Evolutionary conservation across 345 rosid species (phyloP), one percentile per base, ranked within the genome.

Genomic region (Litchi chinensis): DNA sequence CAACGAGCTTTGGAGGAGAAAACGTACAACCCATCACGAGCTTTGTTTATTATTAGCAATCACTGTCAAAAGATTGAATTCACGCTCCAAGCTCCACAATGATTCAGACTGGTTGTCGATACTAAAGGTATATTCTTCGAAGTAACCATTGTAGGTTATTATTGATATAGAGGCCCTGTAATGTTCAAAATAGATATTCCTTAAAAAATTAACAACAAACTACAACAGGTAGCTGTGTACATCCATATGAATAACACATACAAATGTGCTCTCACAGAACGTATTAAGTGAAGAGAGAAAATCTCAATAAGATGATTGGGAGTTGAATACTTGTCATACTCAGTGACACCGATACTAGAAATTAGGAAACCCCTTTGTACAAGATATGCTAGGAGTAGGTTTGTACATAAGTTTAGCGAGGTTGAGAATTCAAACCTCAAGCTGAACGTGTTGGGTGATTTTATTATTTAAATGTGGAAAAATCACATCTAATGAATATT

Each of bases 71-170:
- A 89, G 93, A 82, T 87, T 95, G 64, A 88, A 86, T 82, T 92
- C 92, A 4, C 88, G 92, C 69, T 92, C 94, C 83, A 95, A 72
- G 70, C 88, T 87, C 98, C 98, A 93, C 22, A 77, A 71, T 65
- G 92, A 80, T 73, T 88, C 95, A 19, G 87, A 84, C 76, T 84
- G 85, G 66, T 67, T 73, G 73, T 88, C 83, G 72, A 93, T 80
- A 66, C 87, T 85, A 54, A 92, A 63, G 16, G 81, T 82, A 69
- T 92, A 95, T 88, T 95, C 98, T 76, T 86, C 90, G 82, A 93
- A 91, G 80, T 85, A 93, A 19, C 98, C 98, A 41, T 80, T 87
- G 83, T 82, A 86, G 4, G 97, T 86, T 76, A 95, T 82, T 60
- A 93, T 79, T 6, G 95, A 92, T 71, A 95, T 71, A 2, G 90